Conservation (phyloP, 768 basidiomycete genomes). For the Leccinum incarnatum region DNA sequence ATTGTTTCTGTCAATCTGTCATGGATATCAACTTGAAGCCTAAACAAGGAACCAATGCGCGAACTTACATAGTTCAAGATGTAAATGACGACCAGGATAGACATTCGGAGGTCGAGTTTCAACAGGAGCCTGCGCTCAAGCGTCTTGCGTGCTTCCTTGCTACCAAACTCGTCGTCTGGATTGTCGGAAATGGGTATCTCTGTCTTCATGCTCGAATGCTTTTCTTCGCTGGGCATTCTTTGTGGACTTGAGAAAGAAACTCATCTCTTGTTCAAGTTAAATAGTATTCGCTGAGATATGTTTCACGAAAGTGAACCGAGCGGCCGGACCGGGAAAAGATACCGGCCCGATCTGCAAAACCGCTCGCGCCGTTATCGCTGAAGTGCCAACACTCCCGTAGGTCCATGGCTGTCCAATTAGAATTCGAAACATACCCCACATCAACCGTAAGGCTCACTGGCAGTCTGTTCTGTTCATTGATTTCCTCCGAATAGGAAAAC, state of each 20-base stretch:
- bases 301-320: too few relatives aligned
- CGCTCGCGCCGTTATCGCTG: too few relatives aligned
- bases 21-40: background rate
- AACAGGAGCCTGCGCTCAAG: constrained; percentile 53
- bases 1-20: constrained; percentile 68
- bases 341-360: too few relatives aligned
- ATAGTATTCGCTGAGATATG: too few relatives aligned
- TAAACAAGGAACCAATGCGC: background rate
- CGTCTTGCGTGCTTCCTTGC: constrained; percentile 40
- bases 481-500: too few relatives aligned
- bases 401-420: too few relatives aligned
- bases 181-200: background rate
- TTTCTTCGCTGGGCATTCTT: constrained; percentile 4
- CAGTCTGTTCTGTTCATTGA: too few relatives aligned
- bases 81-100: constrained; percentile 44
- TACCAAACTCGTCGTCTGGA: constrained; percentile 48
- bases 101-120: constrained; percentile 58
- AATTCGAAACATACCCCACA: too few relatives aligned
- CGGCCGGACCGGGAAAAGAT: too few relatives aligned
- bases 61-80: constrained; percentile 36
- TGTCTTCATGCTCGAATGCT: background rate
- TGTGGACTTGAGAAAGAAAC: background rate
- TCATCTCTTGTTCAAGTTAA: background rate
- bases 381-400: too few relatives aligned
- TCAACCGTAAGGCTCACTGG: too few relatives aligned